Base-by-base conservation (phyloP, 768 basidiomycete genomes). In the Trichaptum fuscoviolaceum region DNA sequence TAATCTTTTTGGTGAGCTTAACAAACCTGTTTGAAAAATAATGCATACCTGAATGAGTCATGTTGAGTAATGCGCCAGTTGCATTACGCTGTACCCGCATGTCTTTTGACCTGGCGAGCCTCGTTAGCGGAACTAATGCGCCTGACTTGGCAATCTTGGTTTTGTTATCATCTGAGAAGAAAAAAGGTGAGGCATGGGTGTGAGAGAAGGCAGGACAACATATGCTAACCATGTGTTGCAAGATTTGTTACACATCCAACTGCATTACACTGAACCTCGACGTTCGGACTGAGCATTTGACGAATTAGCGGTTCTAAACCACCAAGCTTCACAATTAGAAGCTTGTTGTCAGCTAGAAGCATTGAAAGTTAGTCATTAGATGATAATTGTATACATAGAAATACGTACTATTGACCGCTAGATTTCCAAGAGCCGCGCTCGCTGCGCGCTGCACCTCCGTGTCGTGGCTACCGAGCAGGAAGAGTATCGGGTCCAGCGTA, bases 81-180 rank as follows among this genome's bases (percentile, higher is more conserved):
- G 97, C 97, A 74, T 99, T 99, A 68, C 97, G 86, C 77, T 99
- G 97, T 3, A 99, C 97, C 12, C 97, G 87, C 96, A 99, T 98
- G 76, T 99, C 97, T 79, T 99, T 99, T 25, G 95, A 97, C 69
- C 94, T 89, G 35, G 97, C 97, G 58, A 99, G 84, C 63, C 97
- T 86, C 58, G 97, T 99, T 42, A 99, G 86, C 25, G 97, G 97
- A 24, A 97, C 94, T 65, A 99, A 83, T n/a, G 97, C 97, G 60
- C 97, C 97, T 10, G 95, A 97, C 84, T 98, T 98, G 57, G 97
- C 97, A 66, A 99, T 99, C 85, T 96, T 97, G 63, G 95, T 97
- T 85, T 99, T 99, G 84, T 99, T 99, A 77, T 99, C 97, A 73
- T 99, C 96, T 97, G 69, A 17, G 70, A 64, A 67, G 4, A 23